Percentiles rank a stretch among this genome's conserved stretches.
Conservation (phyloP, 78 protist genomes). For the Dictyostelium intermedium region DNA sequence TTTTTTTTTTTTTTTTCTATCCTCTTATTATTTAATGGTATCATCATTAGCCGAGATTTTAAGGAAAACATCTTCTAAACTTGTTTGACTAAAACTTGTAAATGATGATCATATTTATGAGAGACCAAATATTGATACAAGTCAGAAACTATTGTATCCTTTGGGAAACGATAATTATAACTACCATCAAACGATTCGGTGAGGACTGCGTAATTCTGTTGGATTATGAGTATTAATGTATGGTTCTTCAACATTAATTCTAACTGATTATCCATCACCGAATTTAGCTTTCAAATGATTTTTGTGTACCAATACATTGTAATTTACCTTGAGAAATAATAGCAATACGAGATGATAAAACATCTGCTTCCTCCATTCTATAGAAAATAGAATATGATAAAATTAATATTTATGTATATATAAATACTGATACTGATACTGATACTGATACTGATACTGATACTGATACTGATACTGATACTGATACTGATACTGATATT, state of each 20-base stretch:
- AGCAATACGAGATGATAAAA: constrained; percentile 88
- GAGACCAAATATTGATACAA: background rate
- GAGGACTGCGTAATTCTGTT: constrained; percentile 13
- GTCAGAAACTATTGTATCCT: constrained; percentile 9
- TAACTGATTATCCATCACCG: constrained; percentile 84
- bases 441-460: too few relatives aligned
- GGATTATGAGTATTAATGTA: background rate
- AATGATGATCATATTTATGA: constrained; percentile 31
- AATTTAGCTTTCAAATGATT: constrained; percentile 83
- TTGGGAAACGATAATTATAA: constrained; percentile 27
- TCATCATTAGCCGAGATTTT: constrained; percentile 46
- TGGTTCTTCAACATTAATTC: constrained; percentile 1
- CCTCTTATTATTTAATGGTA: constrained; percentile 21
- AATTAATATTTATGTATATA: too few relatives aligned
- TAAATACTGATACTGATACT: too few relatives aligned
- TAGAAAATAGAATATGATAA: too few relatives aligned
- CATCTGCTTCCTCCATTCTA: constrained; percentile 84
- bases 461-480: too few relatives aligned
- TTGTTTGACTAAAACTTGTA: constrained; percentile 47
- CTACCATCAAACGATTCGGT: background rate
- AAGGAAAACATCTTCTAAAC: constrained; percentile 78
- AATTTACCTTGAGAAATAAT: constrained; percentile 87
- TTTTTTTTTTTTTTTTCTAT: background rate
- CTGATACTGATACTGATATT: too few relatives aligned
- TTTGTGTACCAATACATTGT: constrained; percentile 79